phyloP scores from a whole-genome alignment of 495 filamentous ascomycete species.

The Xylaria castorea region DNA sequence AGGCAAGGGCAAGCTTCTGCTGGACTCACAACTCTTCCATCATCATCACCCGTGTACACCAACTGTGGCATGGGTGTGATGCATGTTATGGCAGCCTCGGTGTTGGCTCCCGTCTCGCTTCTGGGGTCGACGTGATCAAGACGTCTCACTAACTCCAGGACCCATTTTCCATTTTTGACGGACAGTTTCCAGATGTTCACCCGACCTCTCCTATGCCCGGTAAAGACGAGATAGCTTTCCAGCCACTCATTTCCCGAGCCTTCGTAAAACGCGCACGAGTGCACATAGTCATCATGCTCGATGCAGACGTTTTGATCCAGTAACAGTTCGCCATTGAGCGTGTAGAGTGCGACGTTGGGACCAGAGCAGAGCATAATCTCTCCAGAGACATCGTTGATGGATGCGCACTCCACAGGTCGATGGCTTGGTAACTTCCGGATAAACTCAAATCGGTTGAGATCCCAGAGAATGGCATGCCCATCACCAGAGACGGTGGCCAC shows the following conservation, averaged over 20 bases:
- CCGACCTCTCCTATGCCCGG: conserved; percentile 81
- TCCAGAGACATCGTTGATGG: conserved; percentile 88
- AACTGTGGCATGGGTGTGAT: conserved; percentile 82
- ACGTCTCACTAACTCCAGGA: conserved; percentile 67
- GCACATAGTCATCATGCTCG: conserved; percentile 72
- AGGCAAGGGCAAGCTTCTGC: background rate
- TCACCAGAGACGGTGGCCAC: conserved; percentile 82
- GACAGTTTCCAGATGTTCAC: conserved; percentile 75
- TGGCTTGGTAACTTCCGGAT: conserved; percentile 72
- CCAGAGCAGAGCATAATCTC: conserved; percentile 85
- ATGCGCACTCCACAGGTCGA: conserved; percentile 68
- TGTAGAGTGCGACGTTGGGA: conserved; percentile 76
- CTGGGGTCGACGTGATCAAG: conserved; percentile 82
- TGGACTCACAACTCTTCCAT: conserved; percentile 72
- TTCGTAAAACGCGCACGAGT: conserved; percentile 91
- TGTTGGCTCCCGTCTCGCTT: conserved; percentile 75
- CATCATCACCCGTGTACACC: conserved; percentile 93
- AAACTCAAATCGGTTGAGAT: conserved; percentile 86
- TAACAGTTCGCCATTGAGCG: conserved; percentile 83
- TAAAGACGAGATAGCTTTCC: conserved; percentile 84
- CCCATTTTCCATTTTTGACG: conserved; percentile 55
- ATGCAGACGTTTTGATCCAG: conserved; percentile 81
- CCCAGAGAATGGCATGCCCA: conserved; percentile 88
- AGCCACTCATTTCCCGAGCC: conserved; percentile 91
- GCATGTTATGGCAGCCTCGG: conserved; percentile 83